Evolutionary conservation across 192 early-diverging fungal species (phyloP), one percentile per base, ranked within the genome.

Genomic region (Coemansia sp.): DNA sequence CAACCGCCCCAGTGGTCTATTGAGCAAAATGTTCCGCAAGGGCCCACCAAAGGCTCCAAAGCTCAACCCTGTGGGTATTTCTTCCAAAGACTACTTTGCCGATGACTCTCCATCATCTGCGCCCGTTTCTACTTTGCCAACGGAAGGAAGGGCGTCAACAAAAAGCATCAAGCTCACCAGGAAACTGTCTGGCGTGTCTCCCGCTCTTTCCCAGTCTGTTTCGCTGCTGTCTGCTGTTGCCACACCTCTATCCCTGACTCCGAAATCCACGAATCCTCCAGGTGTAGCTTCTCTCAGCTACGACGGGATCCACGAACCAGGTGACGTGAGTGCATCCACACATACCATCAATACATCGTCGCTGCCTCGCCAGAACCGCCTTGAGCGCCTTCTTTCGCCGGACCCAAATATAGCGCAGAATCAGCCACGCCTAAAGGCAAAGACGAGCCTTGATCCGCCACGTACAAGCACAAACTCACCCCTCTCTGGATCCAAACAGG

Each of bases 11-110:
- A 63, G 56, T 52, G 74, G 74, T 0, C 54, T 77, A n/a, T 36
- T 77, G 36, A 61, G 68, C 42, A 77, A 71, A 54, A 77, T 77
- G 74, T 71, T 77, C 30, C 74, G 74, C 50, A 77, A 77, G 57
- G 61, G 68, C 52, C 62, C 74, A 19, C 20, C 74, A 9, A 77
- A 77, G 61, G 63, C 67, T 48, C 65, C 74, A 61, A 77, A 71
- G 53, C 68, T 71, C 25, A 77, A 77, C 34, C 68, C 74, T 2
- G 58, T 71, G 55, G 74, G 74, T 27, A 77, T 77, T 14, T 77
- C 74, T 47, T 77, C 74, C n/a, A 77, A 77, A 45, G 68, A 77
- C 44, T 71, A 67, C 42, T 77, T 77, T 60, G 42, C 70, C n/a
- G 59, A 36, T 15, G 59, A 59, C 15, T 33, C 44, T n/a, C 61